Conservation (phyloP, 2,329 filamentous ascomycete species). For the Penicillium palitans region DNA sequence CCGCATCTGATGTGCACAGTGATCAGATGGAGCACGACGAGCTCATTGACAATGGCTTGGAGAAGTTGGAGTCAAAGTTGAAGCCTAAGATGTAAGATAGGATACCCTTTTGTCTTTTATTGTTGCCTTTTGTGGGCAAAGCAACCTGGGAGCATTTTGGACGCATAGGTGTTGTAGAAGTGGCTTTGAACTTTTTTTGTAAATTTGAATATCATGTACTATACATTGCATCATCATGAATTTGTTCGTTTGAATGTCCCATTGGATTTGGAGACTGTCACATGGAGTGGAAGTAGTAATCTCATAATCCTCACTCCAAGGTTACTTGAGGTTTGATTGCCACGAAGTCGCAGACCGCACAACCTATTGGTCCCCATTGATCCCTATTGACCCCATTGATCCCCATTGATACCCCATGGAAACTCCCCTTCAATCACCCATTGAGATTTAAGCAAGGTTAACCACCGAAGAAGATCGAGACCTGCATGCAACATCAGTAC, state of each 20-base stretch:
- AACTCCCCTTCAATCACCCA: background rate
- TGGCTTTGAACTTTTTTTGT: slow-evolving; percentile 19
- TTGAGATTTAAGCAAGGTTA: slow-evolving; percentile 16
- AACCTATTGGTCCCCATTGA: background rate
- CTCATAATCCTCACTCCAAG: background rate
- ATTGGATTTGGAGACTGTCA: background rate
- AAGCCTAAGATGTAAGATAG: slow-evolving; percentile 26
- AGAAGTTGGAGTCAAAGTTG: slow-evolving; percentile 30
- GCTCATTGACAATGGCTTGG: slow-evolving; percentile 33
- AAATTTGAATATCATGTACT: slow-evolving; percentile 27
- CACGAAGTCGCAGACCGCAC: background rate
- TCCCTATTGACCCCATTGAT: background rate
- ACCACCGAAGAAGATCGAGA: slow-evolving; percentile 42
- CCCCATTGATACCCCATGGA: background rate
- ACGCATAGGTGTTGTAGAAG: slow-evolving; percentile 7
- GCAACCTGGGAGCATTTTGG: slow-evolving; percentile 21
- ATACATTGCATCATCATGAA: slow-evolving; percentile 32
- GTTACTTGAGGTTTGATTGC: background rate
- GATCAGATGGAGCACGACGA: slow-evolving; percentile 23
- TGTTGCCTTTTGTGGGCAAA: slow-evolving; percentile 17
- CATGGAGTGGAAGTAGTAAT: background rate
- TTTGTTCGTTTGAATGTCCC: slow-evolving; percentile 13
- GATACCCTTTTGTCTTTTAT: slow-evolving; percentile 27
- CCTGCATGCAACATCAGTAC: slow-evolving; percentile 21
- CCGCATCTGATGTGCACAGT: background rate